Percentiles rank a stretch among this genome's conserved stretches.
Conservation (phyloP, 257 asterid species). For the Scutellaria galericulata region DNA sequence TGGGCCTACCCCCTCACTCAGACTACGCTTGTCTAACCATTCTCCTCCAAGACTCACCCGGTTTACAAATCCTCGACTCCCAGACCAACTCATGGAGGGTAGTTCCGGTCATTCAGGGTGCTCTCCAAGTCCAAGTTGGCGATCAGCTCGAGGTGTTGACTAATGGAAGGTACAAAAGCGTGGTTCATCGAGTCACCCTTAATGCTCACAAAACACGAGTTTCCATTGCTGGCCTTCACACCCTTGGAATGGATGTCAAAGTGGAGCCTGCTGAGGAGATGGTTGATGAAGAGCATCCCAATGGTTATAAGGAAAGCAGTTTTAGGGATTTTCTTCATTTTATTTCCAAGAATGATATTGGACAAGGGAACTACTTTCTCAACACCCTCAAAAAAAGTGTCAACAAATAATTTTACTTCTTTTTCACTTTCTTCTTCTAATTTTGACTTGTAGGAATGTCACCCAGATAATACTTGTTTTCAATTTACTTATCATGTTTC, state of each 20-base stretch:
- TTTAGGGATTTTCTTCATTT: constrained; percentile 54
- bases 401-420: too few relatives aligned
- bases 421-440: too few relatives aligned
- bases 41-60: constrained; percentile 43
- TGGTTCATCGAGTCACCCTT: constrained; percentile 42
- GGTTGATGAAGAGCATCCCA: constrained; percentile 41
- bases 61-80: constrained; percentile 42
- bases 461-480: too few relatives aligned
- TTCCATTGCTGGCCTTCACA: constrained; percentile 54
- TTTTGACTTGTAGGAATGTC: too few relatives aligned
- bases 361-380: constrained; percentile 44
- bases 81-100: constrained; percentile 35
- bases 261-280: constrained; percentile 46
- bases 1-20: constrained; percentile 63
- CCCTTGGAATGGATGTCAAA: constrained; percentile 54
- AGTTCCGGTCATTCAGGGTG: constrained; percentile 34
- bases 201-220: constrained; percentile 41
- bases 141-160: constrained; percentile 60
- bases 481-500: too few relatives aligned
- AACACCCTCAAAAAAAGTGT: constrained; percentile 32
- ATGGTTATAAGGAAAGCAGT: constrained; percentile 47
- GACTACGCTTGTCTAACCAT: constrained; percentile 53
- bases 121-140: constrained; percentile 53
- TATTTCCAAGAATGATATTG: constrained; percentile 45
- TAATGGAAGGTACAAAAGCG: constrained; percentile 52